Percentiles rank a stretch among this genome's conserved stretches.
phyloP scores from a whole-genome alignment of 78 protist species.

The Dictyostelium firmibasis region DNA sequence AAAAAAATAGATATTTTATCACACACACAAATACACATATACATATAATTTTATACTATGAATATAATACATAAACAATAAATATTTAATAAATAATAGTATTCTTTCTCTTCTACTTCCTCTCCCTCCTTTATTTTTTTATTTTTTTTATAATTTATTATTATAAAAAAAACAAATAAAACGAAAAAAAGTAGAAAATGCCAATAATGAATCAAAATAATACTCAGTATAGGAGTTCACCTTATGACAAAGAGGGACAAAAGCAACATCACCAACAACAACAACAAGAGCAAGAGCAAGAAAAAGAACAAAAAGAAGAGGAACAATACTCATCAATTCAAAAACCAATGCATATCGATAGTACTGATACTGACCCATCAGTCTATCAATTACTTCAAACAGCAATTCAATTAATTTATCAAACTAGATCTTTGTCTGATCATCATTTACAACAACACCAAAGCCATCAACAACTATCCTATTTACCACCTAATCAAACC shows the following conservation, averaged over 20 bases:
- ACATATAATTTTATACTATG: background rate
- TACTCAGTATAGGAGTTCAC: background rate
- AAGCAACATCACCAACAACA: background rate
- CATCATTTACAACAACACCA: no score
- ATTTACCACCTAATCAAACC: background rate
- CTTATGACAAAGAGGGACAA: background rate
- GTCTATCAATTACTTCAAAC: slow-evolving; percentile 57
- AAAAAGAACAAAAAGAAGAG: background rate
- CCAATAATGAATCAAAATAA: background rate
- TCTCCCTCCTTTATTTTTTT: background rate
- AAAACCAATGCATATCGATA: background rate
- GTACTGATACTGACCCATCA: slow-evolving; percentile 20
- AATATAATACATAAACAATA: background rate
- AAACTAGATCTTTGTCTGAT: slow-evolving; percentile 6
- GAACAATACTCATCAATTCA: background rate
- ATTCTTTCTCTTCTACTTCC: background rate
- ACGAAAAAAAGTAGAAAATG: background rate
- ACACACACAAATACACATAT: background rate
- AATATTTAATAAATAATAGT: background rate
- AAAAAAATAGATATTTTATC: background rate
- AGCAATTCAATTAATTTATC: slow-evolving; percentile 47
- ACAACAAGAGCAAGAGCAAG: background rate
- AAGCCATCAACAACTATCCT: background rate
- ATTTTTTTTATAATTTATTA: background rate
- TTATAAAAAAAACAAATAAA: background rate